These are phyloP conservation scores for Colletotrichum trifolii DNA, from an alignment of 2,329 filamentous ascomycete genomes.

Conservation along the genomic window DNA sequence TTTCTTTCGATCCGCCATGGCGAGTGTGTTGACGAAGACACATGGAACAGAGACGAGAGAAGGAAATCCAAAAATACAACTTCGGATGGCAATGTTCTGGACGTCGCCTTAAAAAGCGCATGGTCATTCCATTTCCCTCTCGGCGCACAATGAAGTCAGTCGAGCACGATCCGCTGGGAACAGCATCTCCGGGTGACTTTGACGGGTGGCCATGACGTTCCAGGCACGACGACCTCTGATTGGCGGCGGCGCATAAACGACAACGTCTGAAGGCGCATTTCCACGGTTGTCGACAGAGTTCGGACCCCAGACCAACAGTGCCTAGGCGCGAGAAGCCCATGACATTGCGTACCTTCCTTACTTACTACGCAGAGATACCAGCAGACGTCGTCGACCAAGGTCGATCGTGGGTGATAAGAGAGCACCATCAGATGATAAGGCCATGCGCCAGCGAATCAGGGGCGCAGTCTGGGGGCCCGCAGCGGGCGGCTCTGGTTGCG, in stretches of 20 bases:
- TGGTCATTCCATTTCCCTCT: not conserved
- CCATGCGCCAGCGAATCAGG: conserved; percentile 11
- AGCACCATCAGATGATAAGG: conserved; percentile 33
- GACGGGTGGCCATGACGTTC: conserved; percentile 5
- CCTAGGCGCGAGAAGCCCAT: not conserved
- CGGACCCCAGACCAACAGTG: not conserved
- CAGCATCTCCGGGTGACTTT: conserved; percentile 33
- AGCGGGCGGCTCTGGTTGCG: conserved; percentile 32
- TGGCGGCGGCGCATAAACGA: conserved; percentile 1
- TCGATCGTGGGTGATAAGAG: conserved; percentile 22
- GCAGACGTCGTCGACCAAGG: not conserved
- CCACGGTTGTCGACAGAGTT: conserved; percentile 18
- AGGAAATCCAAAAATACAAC: not conserved
- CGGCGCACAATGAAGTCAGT: conserved; percentile 31
- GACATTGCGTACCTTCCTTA: not conserved
- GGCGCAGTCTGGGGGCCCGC: conserved; percentile 3
- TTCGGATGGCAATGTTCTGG: not conserved
- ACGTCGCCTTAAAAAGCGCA: conserved; percentile 18
- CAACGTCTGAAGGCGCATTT: conserved; percentile 23
- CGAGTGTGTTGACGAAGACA: not conserved
- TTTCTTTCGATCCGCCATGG: conserved; percentile 67
- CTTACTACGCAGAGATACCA: not conserved
- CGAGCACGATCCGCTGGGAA: conserved; percentile 29
- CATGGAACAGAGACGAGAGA: not conserved
- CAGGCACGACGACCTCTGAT: conserved; percentile 9